Conservation (phyloP, 768 basidiomycete genomes). For the Tricholoma furcatifolium region DNA sequence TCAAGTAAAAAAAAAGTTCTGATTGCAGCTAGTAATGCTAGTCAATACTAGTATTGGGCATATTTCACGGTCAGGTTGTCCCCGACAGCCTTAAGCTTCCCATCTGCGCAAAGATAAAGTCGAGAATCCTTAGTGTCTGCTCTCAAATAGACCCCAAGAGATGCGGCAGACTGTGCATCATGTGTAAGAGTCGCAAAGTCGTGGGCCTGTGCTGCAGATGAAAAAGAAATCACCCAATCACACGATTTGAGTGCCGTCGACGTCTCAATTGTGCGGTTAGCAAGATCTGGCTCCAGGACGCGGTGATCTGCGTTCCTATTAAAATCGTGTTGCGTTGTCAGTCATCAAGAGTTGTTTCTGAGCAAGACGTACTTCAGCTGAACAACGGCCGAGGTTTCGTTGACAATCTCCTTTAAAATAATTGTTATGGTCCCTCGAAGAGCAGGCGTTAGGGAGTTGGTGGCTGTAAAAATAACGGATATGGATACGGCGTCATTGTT, state of each 20-base stretch:
- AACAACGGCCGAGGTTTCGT: background rate
- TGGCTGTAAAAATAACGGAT: background rate
- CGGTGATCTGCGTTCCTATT: background rate
- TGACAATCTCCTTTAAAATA: background rate
- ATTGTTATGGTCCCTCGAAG: background rate
- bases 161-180: background rate
- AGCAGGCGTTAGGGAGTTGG: background rate
- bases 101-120: background rate
- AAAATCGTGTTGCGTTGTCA: background rate
- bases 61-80: background rate
- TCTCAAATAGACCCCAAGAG: background rate
- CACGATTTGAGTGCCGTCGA: background rate
- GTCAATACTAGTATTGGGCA: too few species aligned
- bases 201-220: background rate
- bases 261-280: background rate
- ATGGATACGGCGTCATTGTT: background rate
- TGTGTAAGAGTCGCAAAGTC: background rate
- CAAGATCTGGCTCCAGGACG: background rate
- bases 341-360: too few species aligned
- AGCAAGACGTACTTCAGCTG: background rate
- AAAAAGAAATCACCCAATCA: conserved; percentile 1
- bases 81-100: background rate
- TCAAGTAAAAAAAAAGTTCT: too few species aligned
- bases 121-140: background rate
- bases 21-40: background rate